These are phyloP conservation scores for Cladosporium sp. DNA, from an alignment of 2,329 filamentous ascomycete genomes.

Conservation along the genomic window DNA sequence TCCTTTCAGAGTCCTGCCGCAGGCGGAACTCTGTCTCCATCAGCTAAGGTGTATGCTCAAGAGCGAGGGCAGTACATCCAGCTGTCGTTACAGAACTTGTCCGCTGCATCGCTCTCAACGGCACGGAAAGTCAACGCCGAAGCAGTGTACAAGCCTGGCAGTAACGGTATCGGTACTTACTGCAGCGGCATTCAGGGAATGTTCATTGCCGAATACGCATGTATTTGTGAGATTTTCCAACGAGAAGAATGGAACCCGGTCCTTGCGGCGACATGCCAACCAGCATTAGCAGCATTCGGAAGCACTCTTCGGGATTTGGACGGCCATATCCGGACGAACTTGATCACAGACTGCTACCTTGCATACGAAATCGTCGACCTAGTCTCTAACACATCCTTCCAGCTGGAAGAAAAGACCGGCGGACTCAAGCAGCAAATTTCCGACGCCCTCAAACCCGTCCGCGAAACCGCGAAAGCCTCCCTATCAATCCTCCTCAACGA, in stretches of 20 bases:
- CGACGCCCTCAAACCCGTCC: conserved; percentile 79
- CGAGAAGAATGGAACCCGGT: conserved; percentile 77
- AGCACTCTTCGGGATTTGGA: conserved; percentile 86
- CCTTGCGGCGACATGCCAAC: conserved; percentile 71
- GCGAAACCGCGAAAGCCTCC: conserved; percentile 85
- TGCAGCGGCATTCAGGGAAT: conserved; percentile 80
- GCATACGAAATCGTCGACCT: conserved; percentile 94
- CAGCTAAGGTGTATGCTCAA: conserved; percentile 78
- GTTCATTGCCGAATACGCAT: conserved; percentile 83
- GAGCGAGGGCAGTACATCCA: conserved; percentile 82
- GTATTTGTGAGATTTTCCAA: conserved; percentile 78
- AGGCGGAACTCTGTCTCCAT: conserved; percentile 39
- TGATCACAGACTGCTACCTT: conserved; percentile 87
- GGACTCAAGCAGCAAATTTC: conserved; percentile 78
- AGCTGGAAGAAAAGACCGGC: conserved; percentile 74
- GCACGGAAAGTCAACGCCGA: conserved; percentile 66
- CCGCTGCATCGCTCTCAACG: conserved; percentile 75
- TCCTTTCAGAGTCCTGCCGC: conserved; percentile 23
- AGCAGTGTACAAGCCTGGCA: conserved; percentile 78
- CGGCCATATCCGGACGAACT: conserved; percentile 75
- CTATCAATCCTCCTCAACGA: conserved; percentile 79
- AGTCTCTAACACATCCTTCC: conserved; percentile 69
- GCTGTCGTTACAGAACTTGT: conserved; percentile 73
- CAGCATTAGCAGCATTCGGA: conserved; percentile 72
- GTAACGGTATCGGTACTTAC: conserved; percentile 87